A percentile compares a stretch with the other conserved stretches of the same genome.
phyloP scores from a whole-genome alignment of 148 eudicot species.

The Silene latifolia region DNA sequence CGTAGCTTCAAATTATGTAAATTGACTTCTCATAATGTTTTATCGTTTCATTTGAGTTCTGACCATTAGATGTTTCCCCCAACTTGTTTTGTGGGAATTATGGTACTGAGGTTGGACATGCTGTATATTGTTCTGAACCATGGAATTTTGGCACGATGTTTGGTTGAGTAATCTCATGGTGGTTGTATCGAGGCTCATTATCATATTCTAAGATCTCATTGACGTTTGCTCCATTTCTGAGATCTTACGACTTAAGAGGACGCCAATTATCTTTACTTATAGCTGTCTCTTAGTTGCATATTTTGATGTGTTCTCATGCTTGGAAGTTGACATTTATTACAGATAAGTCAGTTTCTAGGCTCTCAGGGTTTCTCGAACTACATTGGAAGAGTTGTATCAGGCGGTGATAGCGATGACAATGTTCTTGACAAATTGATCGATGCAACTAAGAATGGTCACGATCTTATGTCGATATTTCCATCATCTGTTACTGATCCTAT shows the following conservation, averaged over 20 bases:
- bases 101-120: background rate
- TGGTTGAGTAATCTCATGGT: background rate
- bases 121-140: background rate
- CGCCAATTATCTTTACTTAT: background rate
- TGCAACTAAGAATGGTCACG: slow-evolving; percentile 75
- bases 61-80: background rate
- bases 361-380: slow-evolving; percentile 88
- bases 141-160: background rate
- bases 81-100: background rate
- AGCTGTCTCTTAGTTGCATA: background rate
- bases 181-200: background rate
- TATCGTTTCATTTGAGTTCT: background rate
- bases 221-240: background rate
- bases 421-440: slow-evolving; percentile 89
- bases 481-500: slow-evolving; percentile 46
- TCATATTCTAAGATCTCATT: background rate
- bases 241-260: background rate
- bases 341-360: slow-evolving; percentile 70
- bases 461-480: slow-evolving; percentile 65
- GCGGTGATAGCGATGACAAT: slow-evolving; percentile 52
- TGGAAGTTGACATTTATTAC: slow-evolving; percentile 27
- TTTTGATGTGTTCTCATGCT: background rate
- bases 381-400: slow-evolving; percentile 71
- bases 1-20: background rate
- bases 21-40: background rate